Evolutionary conservation across 2,329 filamentous ascomycete species (phyloP).

Genomic region (Daldinia eschscholtzii): DNA sequence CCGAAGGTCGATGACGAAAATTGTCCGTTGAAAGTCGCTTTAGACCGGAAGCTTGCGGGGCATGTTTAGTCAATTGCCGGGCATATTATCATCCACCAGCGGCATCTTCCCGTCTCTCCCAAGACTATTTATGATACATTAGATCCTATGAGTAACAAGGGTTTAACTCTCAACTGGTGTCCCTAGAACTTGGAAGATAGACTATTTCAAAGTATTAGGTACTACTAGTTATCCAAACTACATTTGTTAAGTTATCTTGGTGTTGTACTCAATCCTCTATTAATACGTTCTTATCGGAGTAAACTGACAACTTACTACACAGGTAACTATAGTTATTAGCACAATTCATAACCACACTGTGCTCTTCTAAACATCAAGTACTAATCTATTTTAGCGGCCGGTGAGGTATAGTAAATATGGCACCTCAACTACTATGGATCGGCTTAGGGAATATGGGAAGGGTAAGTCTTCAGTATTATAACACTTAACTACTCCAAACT

Average conservation of each 20-base stretch:
- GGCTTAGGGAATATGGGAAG: constrained; percentile 91
- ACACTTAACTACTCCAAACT: background rate
- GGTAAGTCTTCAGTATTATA: constrained; percentile 61
- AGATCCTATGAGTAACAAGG: background rate
- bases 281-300: background rate
- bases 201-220: background rate
- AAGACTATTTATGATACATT: background rate
- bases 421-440: constrained; percentile 78
- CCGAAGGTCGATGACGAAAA: constrained; percentile 39
- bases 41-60: constrained; percentile 35
- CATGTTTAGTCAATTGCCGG: constrained; percentile 15
- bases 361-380: background rate
- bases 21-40: constrained; percentile 14
- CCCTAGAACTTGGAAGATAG: background rate
- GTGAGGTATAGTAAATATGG: constrained; percentile 61
- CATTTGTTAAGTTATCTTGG: background rate
- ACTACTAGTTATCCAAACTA: background rate
- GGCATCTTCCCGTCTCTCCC: background rate
- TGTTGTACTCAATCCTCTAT: background rate
- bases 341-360: background rate
- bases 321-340: background rate
- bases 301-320: constrained; percentile 6
- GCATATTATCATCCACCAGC: constrained; percentile 10
- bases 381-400: constrained; percentile 1
- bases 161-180: background rate